phyloP scores from a whole-genome alignment of 2,329 filamentous ascomycete species.

The Anthostomella pinea region DNA sequence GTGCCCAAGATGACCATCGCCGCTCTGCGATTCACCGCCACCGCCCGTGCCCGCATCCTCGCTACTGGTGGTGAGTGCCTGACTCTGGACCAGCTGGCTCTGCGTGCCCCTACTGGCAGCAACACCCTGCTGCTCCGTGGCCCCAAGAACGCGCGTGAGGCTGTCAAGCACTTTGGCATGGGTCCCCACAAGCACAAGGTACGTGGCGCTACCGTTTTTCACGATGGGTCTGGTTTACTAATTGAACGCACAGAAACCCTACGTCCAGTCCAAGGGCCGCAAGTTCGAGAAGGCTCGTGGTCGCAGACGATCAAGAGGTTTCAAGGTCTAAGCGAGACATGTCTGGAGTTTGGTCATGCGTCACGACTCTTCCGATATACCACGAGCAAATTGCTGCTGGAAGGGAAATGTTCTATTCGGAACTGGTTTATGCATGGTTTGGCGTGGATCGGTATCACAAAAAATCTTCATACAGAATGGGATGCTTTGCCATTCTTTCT shows the following conservation, averaged over 20 bases:
- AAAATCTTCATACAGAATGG: conserved; percentile 35
- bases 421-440: conserved; percentile 38
- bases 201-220: conserved; percentile 31
- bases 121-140: conserved; percentile 97
- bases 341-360: conserved; percentile 28
- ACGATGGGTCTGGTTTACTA: conserved; percentile 23
- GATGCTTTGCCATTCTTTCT: conserved; percentile 29
- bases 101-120: conserved; percentile 89
- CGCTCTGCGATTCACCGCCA: conserved; percentile 94
- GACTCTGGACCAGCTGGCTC: conserved; percentile 95
- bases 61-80: conserved; percentile 93
- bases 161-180: conserved; percentile 98
- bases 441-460: conserved; percentile 47
- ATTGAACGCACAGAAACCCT: conserved; percentile 71
- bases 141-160: conserved; percentile 97
- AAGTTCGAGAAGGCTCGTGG: conserved; percentile 99
- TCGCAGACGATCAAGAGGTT: conserved; percentile 95
- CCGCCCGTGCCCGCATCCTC: conserved; percentile 87
- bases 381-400: conserved; percentile 25
- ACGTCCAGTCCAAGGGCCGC: conserved; percentile 96
- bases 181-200: conserved; percentile 98
- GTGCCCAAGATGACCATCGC: conserved; percentile 92
- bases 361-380: conserved; percentile 31
- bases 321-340: conserved; percentile 87
- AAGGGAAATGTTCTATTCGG: conserved; percentile 29